phyloP scores from a whole-genome alignment of 2,329 filamentous ascomycete genomes.

The Trichoderma sp. region DNA sequence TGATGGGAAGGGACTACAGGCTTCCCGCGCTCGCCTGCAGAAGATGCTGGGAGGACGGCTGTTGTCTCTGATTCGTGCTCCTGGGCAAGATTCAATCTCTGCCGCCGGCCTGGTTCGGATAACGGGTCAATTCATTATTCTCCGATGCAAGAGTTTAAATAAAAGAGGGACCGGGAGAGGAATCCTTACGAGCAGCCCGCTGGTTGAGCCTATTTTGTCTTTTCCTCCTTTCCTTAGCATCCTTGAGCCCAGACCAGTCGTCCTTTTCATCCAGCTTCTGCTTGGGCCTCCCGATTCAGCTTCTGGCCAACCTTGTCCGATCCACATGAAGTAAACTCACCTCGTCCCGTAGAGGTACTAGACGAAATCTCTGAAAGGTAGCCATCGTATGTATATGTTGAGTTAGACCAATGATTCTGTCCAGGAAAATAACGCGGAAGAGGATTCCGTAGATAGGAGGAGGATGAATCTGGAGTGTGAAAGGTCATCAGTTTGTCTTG shows the following conservation, averaged over 20 bases:
- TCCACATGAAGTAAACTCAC: slow-evolving; percentile 8
- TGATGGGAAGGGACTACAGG: neutral
- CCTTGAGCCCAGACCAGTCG: slow-evolving; percentile 26
- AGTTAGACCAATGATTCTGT: neutral
- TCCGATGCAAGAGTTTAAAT: neutral
- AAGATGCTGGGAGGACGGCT: neutral
- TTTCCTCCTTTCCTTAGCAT: slow-evolving; percentile 27
- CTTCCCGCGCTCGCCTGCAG: neutral
- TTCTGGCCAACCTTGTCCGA: neutral
- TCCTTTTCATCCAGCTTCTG: slow-evolving; percentile 21
- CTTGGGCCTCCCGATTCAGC: neutral
- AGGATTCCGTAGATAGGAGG: neutral
- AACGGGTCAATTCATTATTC: neutral
- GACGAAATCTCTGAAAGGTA: slow-evolving; percentile 27
- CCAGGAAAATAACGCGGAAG: neutral
- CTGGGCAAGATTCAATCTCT: slow-evolving; percentile 17
- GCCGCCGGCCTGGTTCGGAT: slow-evolving; percentile 23
- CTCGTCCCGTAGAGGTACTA: slow-evolving; percentile 27
- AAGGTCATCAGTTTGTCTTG: neutral
- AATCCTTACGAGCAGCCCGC: slow-evolving; percentile 24
- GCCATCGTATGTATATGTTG: slow-evolving; percentile 15
- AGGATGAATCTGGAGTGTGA: slow-evolving; percentile 5
- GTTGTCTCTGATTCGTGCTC: slow-evolving; percentile 1
- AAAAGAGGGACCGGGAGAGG: neutral
- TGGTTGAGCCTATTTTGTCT: slow-evolving; percentile 28